Evolutionary conservation across 805 yeast species (phyloP), one percentile per base, ranked within the genome.

Genomic region (Yueomyces sinensis): DNA sequence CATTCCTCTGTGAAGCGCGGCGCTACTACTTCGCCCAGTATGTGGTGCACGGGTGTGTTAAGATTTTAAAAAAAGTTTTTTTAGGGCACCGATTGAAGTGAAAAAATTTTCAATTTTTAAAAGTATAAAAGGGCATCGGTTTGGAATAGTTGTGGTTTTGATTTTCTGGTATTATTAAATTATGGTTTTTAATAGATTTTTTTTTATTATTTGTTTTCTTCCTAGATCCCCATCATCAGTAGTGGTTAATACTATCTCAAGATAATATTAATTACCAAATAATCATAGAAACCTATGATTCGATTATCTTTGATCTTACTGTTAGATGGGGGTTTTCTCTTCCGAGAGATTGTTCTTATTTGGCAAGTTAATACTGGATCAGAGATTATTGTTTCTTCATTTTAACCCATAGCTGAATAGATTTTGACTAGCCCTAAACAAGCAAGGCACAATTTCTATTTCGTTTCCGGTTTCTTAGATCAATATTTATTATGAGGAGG

Each of bases 401-500:
- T 41, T 43, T 40, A 44, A 56, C 54, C 61, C 61, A 57, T 55
- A 57, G 62, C 62, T 57, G 62, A 56, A 45, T 54, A 52, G 40
- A 33, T 38, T 42, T 43, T 55, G 58, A 56, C 58, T 44, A 44
- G 44, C 49, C 48, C 62, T 58, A 57, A 57, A 57, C 62, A 57
- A 52, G 56, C 42, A 45, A 40, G 59, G 45, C 50, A 57, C 60
- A 49, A 42, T 44, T 37, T 44, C 44, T 53, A 54, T 50, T 57
- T 56, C 62, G 62, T 57, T 56, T 57, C 62, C 58, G 62, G 62
- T 57, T 56, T 57, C 62, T 57, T 57, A 56, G 62, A 57, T 49
- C 40, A 55, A 43, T 15, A 37, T 46, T 50, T 50, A 39, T 46
- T 41, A 47, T 52, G 60, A 44, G 41, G 49, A 34, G 41, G 47